Percentiles rank a stretch among this genome's conserved stretches.
Conservation (phyloP, 352 stramenopile genomes). For the Peronospora farinosa region DNA sequence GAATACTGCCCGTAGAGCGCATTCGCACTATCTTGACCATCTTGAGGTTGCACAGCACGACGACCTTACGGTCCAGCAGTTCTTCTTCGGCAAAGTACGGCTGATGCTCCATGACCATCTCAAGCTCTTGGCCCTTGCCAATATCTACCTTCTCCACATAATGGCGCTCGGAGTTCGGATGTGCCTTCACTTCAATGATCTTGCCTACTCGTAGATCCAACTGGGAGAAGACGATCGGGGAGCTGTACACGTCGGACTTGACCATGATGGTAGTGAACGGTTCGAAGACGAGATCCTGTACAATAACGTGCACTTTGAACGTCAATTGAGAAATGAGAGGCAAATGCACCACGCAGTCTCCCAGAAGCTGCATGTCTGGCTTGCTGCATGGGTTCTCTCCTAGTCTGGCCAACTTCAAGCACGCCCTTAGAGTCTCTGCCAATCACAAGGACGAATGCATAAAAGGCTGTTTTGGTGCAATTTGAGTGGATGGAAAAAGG, state of each 20-base stretch:
- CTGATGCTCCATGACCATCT: slow-evolving; percentile 76
- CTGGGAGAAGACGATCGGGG: slow-evolving; percentile 62
- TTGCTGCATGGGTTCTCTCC: slow-evolving; percentile 12
- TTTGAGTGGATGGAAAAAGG: not conserved
- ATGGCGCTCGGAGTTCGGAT: slow-evolving; percentile 64
- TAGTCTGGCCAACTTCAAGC: slow-evolving; percentile 29
- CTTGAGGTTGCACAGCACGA: slow-evolving; percentile 75
- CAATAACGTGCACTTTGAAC: too few species aligned
- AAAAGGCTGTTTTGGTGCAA: slow-evolving; percentile 2
- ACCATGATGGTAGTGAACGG: slow-evolving; percentile 35
- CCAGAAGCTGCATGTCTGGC: slow-evolving; percentile 5
- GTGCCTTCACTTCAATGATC: slow-evolving; percentile 56
- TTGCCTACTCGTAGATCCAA: slow-evolving; percentile 66
- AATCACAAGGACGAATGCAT: slow-evolving; percentile 9
- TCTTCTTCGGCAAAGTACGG: slow-evolving; percentile 73
- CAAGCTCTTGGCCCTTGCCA: slow-evolving; percentile 62
- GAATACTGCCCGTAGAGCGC: slow-evolving; percentile 61
- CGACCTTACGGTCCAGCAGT: slow-evolving; percentile 56
- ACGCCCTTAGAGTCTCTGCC: slow-evolving; percentile 9
- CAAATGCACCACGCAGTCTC: not conserved
- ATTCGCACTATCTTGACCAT: slow-evolving; percentile 59
- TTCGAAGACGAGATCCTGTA: not conserved
- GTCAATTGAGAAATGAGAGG: slow-evolving; percentile 38
- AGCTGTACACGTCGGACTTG: slow-evolving; percentile 74
- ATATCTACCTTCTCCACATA: slow-evolving; percentile 76